Base-by-base conservation (phyloP, 805 yeast species). In the Debaryomyces tyrocola region DNA sequence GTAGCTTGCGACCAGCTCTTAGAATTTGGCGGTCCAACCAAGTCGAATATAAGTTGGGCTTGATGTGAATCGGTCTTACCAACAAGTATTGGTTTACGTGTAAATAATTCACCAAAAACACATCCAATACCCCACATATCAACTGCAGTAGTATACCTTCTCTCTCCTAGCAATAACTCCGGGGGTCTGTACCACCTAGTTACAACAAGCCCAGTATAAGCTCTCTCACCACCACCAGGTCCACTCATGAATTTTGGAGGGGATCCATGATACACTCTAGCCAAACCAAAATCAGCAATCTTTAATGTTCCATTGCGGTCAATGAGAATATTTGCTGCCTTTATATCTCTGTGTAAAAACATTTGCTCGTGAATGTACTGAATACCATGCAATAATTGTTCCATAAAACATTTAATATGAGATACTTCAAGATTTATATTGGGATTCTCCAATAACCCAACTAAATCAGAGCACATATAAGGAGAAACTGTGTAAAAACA, bases 91-190 rank as follows among this genome's bases (percentile, higher is more conserved):
- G 99, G 99, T 54, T 79, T 82, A 50, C 82, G 79, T 28, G 81
- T 82, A 67, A 87, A 92, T 59, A 91, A 75, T 66, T 94, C 99
- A 0, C 90, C 99, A 60, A 94, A 84, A 0, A 94, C 92, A 68
- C 99, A 94, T 1, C 98, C 98, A 17, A 89, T 79, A 0, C 98
- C 97, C 99, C 99, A 94, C 69, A 94, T 79, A 66, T 94, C 99
- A 10, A 92, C 92, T 0, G 98, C 96, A 0, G 97, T 87, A 2
- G 97, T 90, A 63, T 92, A 92, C 48, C 78, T 73, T 55, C 86
- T 76, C 54, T 90, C 96, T 3, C 97, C 97, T 44, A 94, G 68
- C 12, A 94, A 75, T 15, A 94, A 74, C 63, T 92, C 99, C 0
- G 98, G 99, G 1, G 99, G 96, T 48, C 99, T 75, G 66, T 95